These are phyloP conservation scores for Gomphus bonarii DNA, from an alignment of 1,284 basidiomycete species.

Conservation along the genomic window DNA sequence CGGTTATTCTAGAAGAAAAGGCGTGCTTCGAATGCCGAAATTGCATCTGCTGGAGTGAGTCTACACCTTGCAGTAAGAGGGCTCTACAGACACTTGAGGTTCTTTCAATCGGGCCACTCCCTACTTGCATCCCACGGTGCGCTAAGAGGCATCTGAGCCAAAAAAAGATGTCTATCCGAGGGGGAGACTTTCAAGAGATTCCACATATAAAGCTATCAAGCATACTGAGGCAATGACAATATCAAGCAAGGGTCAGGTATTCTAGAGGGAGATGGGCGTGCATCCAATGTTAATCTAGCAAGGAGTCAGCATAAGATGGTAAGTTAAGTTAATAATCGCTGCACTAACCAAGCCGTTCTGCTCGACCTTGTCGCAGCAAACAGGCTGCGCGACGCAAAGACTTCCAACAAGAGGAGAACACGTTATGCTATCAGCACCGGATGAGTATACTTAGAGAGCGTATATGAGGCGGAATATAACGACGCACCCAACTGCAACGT, in stretches of 20 bases:
- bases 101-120: too few species aligned
- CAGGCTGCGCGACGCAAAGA: constrained; percentile 18
- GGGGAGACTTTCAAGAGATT: too few species aligned
- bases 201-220: too few species aligned
- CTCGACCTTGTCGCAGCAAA: constrained; percentile 22
- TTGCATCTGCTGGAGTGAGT: too few species aligned
- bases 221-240: too few species aligned
- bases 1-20: too few species aligned
- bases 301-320: neutral
- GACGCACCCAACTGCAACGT: constrained; percentile 17
- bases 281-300: neutral
- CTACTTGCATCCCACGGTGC: too few species aligned
- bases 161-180: too few species aligned
- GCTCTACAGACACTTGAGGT: too few species aligned
- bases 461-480: neutral
- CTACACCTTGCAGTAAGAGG: too few species aligned
- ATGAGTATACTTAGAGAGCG: neutral
- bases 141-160: too few species aligned
- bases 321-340: neutral
- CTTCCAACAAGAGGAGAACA: neutral
- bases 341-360: neutral
- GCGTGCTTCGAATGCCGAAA: too few species aligned
- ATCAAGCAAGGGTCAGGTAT: neutral
- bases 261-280: neutral
- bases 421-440: neutral